Conservation (phyloP, 768 basidiomycete species). For the Boletus subcaerulescens region DNA sequence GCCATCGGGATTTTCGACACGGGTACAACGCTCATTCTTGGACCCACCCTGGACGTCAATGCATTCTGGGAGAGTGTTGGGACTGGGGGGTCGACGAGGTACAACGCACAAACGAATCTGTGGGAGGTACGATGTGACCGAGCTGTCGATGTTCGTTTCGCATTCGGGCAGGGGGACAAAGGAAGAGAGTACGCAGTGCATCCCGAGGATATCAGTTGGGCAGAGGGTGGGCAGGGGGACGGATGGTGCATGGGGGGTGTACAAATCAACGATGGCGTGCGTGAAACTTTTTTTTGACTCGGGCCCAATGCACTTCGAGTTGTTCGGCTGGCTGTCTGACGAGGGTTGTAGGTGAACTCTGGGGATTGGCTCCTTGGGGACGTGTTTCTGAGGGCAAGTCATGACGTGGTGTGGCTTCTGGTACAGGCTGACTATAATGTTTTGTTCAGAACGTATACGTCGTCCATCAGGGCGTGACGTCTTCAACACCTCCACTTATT, state of each 20-base stretch:
- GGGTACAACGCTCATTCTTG: slow-evolving; percentile 56
- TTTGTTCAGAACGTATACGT: slow-evolving; percentile 50
- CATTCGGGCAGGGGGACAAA: slow-evolving; percentile 38
- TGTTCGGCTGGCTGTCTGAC: not conserved
- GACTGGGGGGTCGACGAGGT: slow-evolving; percentile 35
- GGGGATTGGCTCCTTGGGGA: slow-evolving; percentile 66
- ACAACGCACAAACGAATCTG: slow-evolving; percentile 32
- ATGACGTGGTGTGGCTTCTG: not conserved
- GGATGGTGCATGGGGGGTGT: slow-evolving; percentile 59
- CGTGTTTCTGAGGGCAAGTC: slow-evolving; percentile 49
- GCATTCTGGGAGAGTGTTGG: slow-evolving; percentile 51
- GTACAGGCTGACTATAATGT: slow-evolving; percentile 1
- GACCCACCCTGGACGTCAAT: slow-evolving; percentile 49
- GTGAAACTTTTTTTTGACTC: slow-evolving; percentile 6
- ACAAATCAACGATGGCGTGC: slow-evolving; percentile 49
- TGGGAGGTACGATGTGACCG: slow-evolving; percentile 54
- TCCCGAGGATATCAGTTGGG: slow-evolving; percentile 53
- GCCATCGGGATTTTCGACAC: slow-evolving; percentile 63
- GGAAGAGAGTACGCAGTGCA: slow-evolving; percentile 43
- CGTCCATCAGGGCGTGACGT: slow-evolving; percentile 43
- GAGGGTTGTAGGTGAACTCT: slow-evolving; percentile 39
- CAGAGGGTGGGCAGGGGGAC: slow-evolving; percentile 35
- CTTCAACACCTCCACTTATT: slow-evolving; percentile 39
- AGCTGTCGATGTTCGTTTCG: slow-evolving; percentile 44
- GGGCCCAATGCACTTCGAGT: not conserved